phyloP scores from a whole-genome alignment of 768 basidiomycete species.

The Boletus rubropictus region DNA sequence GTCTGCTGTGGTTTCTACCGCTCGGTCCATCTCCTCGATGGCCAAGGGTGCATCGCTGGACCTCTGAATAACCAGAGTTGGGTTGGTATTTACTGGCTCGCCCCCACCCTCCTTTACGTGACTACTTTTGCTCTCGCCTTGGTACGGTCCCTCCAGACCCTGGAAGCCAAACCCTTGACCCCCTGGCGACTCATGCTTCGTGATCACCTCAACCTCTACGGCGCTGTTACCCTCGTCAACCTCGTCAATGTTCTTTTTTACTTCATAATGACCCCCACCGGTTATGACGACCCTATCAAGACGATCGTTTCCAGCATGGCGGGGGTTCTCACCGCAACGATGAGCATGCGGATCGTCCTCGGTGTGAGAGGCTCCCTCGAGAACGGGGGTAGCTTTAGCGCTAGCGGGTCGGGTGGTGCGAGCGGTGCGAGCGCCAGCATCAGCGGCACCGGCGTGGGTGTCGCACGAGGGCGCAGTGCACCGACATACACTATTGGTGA shows the following conservation, averaged over 20 bases:
- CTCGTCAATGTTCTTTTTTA: constrained; percentile 81
- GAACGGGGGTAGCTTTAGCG: constrained; percentile 63
- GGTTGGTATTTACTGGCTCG: constrained; percentile 85
- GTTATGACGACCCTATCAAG: constrained; percentile 57
- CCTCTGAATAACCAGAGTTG: constrained; percentile 59
- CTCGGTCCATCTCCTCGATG: constrained; percentile 66
- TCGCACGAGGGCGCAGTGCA: constrained; percentile 25
- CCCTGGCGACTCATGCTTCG: constrained; percentile 88
- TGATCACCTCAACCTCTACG: constrained; percentile 83
- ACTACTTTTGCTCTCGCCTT: constrained; percentile 25
- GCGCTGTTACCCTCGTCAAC: constrained; percentile 75
- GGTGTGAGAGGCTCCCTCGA: constrained; percentile 71
- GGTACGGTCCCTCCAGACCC: constrained; percentile 20
- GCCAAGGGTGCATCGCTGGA: constrained; percentile 84
- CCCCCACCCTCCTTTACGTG: constrained; percentile 61
- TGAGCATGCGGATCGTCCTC: constrained; percentile 84
- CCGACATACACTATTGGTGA: constrained; percentile 40
- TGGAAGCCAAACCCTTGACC: constrained; percentile 44
- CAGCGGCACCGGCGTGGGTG: constrained; percentile 14
- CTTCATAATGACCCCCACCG: constrained; percentile 73
- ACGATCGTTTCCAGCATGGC: constrained; percentile 85
- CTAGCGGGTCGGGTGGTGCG: constrained; percentile 39
- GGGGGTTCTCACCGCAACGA: constrained; percentile 80
- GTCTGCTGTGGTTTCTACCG: constrained; percentile 75
- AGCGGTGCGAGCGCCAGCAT: constrained; percentile 47